Percentiles rank a stretch among this genome's conserved stretches.
These are phyloP conservation scores for Sporothrix pallida DNA, from an alignment of 2,329 filamentous ascomycete genomes.

Conservation along the genomic window DNA sequence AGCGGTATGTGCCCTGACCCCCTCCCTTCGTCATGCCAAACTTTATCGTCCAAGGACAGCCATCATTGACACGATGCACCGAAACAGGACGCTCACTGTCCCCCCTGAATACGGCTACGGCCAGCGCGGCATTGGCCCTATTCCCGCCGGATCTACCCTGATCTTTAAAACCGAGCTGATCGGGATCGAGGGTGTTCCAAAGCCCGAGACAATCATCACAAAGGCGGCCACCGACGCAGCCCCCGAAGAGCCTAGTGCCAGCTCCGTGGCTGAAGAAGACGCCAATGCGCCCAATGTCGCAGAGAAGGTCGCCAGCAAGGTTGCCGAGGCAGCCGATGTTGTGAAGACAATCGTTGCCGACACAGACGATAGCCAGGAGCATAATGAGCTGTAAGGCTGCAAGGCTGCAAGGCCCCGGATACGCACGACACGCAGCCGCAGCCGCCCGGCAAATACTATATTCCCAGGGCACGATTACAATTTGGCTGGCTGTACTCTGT, in stretches of 20 bases:
- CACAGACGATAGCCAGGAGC: constrained; percentile 61
- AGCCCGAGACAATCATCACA: constrained; percentile 54
- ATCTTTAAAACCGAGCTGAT: constrained; percentile 77
- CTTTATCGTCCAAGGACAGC: neutral
- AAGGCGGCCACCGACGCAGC: constrained; percentile 47
- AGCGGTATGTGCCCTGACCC: constrained; percentile 57
- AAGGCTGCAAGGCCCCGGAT: neutral
- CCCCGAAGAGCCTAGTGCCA: constrained; percentile 42
- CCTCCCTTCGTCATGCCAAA: neutral
- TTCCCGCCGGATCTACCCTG: constrained; percentile 79
- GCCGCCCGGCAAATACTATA: neutral
- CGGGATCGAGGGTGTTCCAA: constrained; percentile 75
- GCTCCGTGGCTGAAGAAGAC: constrained; percentile 47
- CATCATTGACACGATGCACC: neutral
- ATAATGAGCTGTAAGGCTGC: constrained; percentile 61
- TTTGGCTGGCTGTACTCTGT: too few species aligned
- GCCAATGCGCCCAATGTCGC: constrained; percentile 58
- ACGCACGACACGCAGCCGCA: neutral
- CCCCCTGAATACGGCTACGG: constrained; percentile 89
- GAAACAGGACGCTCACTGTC: constrained; percentile 75
- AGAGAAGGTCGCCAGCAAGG: constrained; percentile 54
- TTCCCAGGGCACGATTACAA: neutral
- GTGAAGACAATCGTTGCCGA: constrained; percentile 60
- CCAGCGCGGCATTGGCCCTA: constrained; percentile 74
- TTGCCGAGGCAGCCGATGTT: constrained; percentile 57